These are phyloP conservation scores for Fusarium succisae DNA, from an alignment of 2,329 filamentous ascomycete species.

Conservation along the genomic window DNA sequence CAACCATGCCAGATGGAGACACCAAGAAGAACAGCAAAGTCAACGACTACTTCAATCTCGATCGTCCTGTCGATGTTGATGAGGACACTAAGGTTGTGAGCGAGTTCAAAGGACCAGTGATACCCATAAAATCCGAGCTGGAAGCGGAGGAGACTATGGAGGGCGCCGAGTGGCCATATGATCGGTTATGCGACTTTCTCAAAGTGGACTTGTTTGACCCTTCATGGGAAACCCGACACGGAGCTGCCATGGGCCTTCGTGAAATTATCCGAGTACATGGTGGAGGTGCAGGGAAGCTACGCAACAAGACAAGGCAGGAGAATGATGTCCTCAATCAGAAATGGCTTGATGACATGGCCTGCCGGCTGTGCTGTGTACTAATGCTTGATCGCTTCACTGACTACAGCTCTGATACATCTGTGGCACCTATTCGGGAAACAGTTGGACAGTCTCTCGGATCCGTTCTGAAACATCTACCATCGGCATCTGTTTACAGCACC, in stretches of 20 bases:
- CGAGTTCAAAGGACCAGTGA: conserved; percentile 88
- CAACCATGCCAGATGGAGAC: conserved; percentile 61
- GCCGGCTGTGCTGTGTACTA: conserved; percentile 91
- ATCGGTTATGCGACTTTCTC: conserved; percentile 91
- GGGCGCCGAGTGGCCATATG: conserved; percentile 91
- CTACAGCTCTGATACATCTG: conserved; percentile 96
- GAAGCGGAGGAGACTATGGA: conserved; percentile 80
- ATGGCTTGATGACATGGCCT: conserved; percentile 96
- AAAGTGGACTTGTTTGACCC: conserved; percentile 93
- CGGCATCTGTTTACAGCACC: conserved; percentile 81
- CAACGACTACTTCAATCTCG: conserved; percentile 90
- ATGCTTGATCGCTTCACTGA: conserved; percentile 98
- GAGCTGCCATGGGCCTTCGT: conserved; percentile 92
- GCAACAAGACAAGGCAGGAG: conserved; percentile 73
- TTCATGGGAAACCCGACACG: conserved; percentile 95
- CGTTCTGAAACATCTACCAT: conserved; percentile 83
- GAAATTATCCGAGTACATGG: conserved; percentile 95
- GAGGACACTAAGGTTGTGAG: conserved; percentile 93
- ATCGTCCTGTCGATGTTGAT: conserved; percentile 79
- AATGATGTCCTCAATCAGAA: conserved; percentile 83
- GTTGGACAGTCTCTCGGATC: conserved; percentile 94
- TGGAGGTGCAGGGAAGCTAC: conserved; percentile 81
- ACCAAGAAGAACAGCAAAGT: conserved; percentile 70
- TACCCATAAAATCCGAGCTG: conserved; percentile 86
- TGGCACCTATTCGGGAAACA: conserved; percentile 94